A percentile compares a stretch with the other conserved stretches of the same genome.
phyloP scores from a whole-genome alignment of 257 asterid genomes.

The Catharanthus roseus region DNA sequence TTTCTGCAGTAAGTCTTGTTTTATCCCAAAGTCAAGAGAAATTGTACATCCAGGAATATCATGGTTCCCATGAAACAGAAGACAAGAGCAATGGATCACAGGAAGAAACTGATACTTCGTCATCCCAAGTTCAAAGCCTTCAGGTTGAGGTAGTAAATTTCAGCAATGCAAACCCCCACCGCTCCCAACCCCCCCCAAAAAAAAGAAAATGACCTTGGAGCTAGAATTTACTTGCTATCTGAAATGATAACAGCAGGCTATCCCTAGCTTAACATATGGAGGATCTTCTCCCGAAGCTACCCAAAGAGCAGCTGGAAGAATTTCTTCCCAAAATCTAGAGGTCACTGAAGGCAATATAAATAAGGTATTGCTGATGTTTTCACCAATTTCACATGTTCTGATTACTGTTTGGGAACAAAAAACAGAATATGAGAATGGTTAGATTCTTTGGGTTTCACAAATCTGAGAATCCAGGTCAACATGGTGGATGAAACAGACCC shows the following conservation, averaged over 20 bases:
- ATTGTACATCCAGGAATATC: conserved; percentile 19
- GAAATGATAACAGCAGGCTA: conserved; percentile 16
- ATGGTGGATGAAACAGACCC: conserved; percentile 14
- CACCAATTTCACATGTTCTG: not conserved
- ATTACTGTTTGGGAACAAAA: not conserved
- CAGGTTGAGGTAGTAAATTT: conserved; percentile 15
- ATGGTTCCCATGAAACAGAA: conserved; percentile 19
- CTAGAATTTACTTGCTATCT: conserved; percentile 7
- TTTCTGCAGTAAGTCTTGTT: conserved; percentile 10
- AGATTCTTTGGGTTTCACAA: not conserved
- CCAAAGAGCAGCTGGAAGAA: conserved; percentile 12
- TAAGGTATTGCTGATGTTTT: conserved; percentile 8
- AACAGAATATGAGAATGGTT: too few relatives aligned
- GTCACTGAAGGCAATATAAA: conserved; percentile 13
- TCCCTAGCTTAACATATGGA: conserved; percentile 15
- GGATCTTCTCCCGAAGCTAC: conserved; percentile 21
- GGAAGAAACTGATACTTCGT: conserved; percentile 17
- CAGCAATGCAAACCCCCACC: not conserved
- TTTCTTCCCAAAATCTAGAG: conserved; percentile 21
- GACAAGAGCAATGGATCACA: conserved; percentile 20
- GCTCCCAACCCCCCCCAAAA: not conserved
- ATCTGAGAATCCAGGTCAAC: conserved; percentile 28
- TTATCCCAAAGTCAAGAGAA: conserved; percentile 24
- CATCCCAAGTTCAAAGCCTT: conserved; percentile 12
- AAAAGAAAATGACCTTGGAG: too few relatives aligned